phyloP scores from a whole-genome alignment of 495 filamentous ascomycete species.

The Terfezia boudieri region DNA sequence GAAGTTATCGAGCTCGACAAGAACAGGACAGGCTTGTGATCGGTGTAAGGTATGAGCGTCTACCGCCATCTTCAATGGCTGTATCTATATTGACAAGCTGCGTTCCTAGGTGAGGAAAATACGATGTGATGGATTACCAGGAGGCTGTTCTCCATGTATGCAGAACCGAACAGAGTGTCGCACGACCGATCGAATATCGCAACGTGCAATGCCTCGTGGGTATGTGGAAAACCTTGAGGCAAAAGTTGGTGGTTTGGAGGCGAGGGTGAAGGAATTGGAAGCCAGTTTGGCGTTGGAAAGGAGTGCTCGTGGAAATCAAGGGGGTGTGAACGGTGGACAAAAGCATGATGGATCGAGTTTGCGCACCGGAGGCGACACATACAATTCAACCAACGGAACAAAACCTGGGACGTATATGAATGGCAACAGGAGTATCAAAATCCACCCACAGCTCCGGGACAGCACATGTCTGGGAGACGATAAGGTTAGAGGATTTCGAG shows the following conservation, averaged over 20 bases:
- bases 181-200: slow-evolving; percentile 74
- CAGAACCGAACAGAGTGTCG: slow-evolving; percentile 49
- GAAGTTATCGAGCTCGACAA: slow-evolving; percentile 36
- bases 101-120: slow-evolving; percentile 51
- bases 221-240: slow-evolving; percentile 42
- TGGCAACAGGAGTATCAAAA: not conserved
- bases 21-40: slow-evolving; percentile 77
- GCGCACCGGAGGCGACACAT: not conserved
- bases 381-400: not conserved
- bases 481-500: slow-evolving; percentile 4
- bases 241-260: slow-evolving; percentile 33
- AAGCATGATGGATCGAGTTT: not conserved
- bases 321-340: not conserved
- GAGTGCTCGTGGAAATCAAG: not conserved
- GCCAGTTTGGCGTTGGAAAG: slow-evolving; percentile 1
- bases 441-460: not conserved
- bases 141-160: slow-evolving; percentile 54
- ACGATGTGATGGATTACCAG: slow-evolving; percentile 48
- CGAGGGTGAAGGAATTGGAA: slow-evolving; percentile 32
- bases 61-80: not conserved
- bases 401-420: not conserved
- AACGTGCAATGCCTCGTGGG: slow-evolving; percentile 53
- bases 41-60: slow-evolving; percentile 50
- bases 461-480: slow-evolving; percentile 1
- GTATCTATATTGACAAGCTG: not conserved